Base-by-base conservation (phyloP, 768 basidiomycete genomes). In the Kwoniella pini region DNA sequence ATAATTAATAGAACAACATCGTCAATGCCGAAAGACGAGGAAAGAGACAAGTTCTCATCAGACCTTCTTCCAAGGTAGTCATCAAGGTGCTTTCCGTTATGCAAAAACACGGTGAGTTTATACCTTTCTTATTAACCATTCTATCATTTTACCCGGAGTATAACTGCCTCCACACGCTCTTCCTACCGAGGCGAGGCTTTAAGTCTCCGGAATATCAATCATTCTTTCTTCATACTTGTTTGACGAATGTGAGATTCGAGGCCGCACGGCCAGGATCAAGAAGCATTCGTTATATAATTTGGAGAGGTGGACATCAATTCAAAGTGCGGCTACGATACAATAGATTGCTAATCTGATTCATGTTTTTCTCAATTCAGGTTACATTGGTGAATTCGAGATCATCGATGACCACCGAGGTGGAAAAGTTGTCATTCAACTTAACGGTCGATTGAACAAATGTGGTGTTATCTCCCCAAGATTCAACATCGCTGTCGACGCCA, bases 11-110 rank as follows among this genome's bases (percentile, higher is more conserved):
- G 71, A 97, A 95, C 87, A 95, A 90, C 86, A 96, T 97, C 70
- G 91, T 96, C 87, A 99, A 99, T 71, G 96, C 96, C 77, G 96
- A 98, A 84, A 91, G 92, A 79, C 90, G 93, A 77, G 96, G 96
- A 77, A 99, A 99, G 84, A 91, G 96, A 76, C 96, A 99, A 83
- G 96, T 99, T 64, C 88, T 99, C 74, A 86, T 99, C 81, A 87
- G 95, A 51, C 96, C 96, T 57, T 91, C 90, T 3, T 95, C 92
- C 68, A 99, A 99, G 83, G 96, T 99, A 79, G 86, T 97, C 67
- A 88, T 99, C 70, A 96, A 96, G 81, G 96, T 97, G 82, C 83
- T 99, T 70, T 88, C 87, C 69, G 96, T 98, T 77, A 97, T 98
- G 91, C 96, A 99, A 82, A 89, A 94, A 69, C 95, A 98, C 82